Conservation (phyloP, 768 basidiomycete species). For the Cytidiella melzeri region DNA sequence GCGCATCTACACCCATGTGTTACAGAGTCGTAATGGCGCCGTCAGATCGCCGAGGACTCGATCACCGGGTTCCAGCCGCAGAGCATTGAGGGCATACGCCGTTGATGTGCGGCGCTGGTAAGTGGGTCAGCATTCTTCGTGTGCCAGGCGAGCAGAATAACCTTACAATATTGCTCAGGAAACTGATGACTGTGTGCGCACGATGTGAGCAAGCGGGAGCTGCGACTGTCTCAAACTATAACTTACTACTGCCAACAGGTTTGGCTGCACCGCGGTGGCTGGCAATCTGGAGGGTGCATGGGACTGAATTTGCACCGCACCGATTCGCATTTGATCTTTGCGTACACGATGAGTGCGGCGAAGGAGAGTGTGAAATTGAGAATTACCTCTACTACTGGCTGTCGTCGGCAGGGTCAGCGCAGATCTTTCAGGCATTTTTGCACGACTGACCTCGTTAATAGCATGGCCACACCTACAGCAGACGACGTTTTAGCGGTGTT, state of each 20-base stretch:
- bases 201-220: too few species aligned
- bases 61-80: too few species aligned
- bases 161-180: constrained; percentile 54
- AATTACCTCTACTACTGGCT: too few species aligned
- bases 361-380: too few species aligned
- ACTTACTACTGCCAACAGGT: constrained; percentile 46
- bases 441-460: constrained; percentile 35
- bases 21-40: too few species aligned
- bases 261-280: constrained; percentile 35
- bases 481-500: neutral
- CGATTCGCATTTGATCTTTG: constrained; percentile 42
- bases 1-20: too few species aligned
- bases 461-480: constrained; percentile 40
- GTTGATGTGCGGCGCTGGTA: constrained; percentile 54
- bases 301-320: constrained; percentile 50
- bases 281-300: constrained; percentile 39
- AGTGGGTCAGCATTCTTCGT: constrained; percentile 12
- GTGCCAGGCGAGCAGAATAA: constrained; percentile 1
- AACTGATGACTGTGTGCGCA: constrained; percentile 17
- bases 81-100: constrained; percentile 50
- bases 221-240: too few species aligned
- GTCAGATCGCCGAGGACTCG: too few species aligned
- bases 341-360: neutral
- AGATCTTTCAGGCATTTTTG: too few species aligned
- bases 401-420: too few species aligned